A percentile compares a stretch with the other conserved stretches of the same genome.
These are phyloP conservation scores for Candida incommunis DNA, from an alignment of 805 yeast species.

Conservation along the genomic window DNA sequence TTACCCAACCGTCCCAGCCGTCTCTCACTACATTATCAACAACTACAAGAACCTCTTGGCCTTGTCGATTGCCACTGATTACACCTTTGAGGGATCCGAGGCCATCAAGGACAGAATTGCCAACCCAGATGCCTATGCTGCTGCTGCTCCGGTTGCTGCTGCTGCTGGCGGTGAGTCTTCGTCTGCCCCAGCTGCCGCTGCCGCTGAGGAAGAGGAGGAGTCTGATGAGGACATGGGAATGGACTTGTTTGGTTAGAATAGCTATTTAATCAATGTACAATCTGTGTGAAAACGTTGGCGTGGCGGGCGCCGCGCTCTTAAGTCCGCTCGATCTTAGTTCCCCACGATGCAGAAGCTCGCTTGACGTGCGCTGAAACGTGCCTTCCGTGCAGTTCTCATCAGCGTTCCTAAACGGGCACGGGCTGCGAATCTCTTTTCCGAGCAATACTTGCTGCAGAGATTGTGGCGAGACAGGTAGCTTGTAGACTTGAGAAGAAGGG, in stretches of 20 bases:
- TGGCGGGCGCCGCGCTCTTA: too few species aligned
- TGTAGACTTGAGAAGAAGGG: too few species aligned
- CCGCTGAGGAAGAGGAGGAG: slow-evolving; percentile 60
- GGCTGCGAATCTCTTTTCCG: too few species aligned
- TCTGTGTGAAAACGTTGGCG: too few species aligned
- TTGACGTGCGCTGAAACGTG: too few species aligned
- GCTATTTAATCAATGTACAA: too few species aligned
- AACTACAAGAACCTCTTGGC: slow-evolving; percentile 98
- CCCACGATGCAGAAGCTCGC: too few species aligned
- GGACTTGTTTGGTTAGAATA: slow-evolving; percentile 90
- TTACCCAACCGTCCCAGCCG: slow-evolving; percentile 99
- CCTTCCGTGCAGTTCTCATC: too few species aligned
- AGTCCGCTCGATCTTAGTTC: too few species aligned
- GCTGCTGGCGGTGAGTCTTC: slow-evolving; percentile 49
- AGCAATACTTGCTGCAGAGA: too few species aligned
- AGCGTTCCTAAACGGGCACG: too few species aligned
- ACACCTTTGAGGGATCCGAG: slow-evolving; percentile 98
- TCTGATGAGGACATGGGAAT: slow-evolving; percentile 51
- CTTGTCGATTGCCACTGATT: slow-evolving; percentile 95
- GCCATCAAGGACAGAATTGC: slow-evolving; percentile 98
- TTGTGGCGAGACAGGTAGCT: too few species aligned
- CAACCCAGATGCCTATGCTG: slow-evolving; percentile 99
- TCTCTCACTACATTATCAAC: slow-evolving; percentile 97
- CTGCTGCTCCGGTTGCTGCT: slow-evolving; percentile 97
- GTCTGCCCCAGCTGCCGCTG: slow-evolving; percentile 58